Conservation (phyloP, 2,329 filamentous ascomycete species). For the Ophiostoma himal-ulmi region DNA sequence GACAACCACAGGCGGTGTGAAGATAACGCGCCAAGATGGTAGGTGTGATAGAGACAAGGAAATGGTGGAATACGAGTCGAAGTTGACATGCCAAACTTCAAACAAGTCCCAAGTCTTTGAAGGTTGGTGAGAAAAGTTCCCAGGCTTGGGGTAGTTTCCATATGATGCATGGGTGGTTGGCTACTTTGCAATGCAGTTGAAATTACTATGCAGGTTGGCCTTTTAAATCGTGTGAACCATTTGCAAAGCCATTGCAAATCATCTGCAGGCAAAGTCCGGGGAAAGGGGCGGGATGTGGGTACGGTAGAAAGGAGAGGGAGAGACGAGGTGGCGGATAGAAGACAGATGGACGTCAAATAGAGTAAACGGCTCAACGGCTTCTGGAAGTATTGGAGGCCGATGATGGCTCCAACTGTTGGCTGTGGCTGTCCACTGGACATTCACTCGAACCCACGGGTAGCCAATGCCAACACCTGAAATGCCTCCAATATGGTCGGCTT, state of each 20-base stretch:
- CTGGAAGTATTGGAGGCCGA: not conserved
- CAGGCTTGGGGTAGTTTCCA: not conserved
- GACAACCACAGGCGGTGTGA: not conserved
- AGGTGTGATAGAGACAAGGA: not conserved
- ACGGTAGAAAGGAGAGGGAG: conserved; percentile 6
- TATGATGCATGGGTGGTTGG: not conserved
- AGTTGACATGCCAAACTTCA: not conserved
- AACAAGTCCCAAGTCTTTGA: not conserved
- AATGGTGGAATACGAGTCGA: not conserved
- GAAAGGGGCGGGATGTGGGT: conserved; percentile 24
- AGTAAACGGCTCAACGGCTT: not conserved
- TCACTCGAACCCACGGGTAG: not conserved
- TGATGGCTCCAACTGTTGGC: not conserved
- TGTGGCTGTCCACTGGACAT: not conserved
- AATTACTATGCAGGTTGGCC: not conserved
- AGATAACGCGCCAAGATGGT: not conserved
- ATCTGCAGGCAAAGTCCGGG: conserved; percentile 25
- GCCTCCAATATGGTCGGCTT: not conserved
- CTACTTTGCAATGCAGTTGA: not conserved
- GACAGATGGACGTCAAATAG: not conserved
- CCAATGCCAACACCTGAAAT: not conserved
- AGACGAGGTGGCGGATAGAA: conserved; percentile 17
- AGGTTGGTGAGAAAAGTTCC: not conserved
- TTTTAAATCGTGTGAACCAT: not conserved
- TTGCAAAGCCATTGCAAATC: conserved; percentile 28